Conservation (phyloP, 2,329 filamentous ascomycete genomes). For the Exophiala alcalophila region DNA sequence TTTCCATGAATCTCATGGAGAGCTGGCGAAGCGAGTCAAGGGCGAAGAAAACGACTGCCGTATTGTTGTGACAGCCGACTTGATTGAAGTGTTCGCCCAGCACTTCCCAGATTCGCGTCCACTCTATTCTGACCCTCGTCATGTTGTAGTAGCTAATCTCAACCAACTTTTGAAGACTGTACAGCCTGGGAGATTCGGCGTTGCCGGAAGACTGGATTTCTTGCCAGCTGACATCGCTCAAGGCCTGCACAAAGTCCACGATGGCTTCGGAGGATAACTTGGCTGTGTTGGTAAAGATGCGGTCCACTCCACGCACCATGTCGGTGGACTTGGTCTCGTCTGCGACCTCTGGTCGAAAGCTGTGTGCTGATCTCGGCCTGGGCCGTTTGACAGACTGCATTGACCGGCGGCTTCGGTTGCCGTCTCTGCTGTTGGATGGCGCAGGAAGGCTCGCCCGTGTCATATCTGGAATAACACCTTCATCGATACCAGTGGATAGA, state of each 20-base stretch:
- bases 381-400: slow-evolving; percentile 55
- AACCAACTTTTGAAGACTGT: slow-evolving; percentile 95
- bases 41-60: slow-evolving; percentile 94
- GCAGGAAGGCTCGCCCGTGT: slow-evolving; percentile 74
- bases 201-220: slow-evolving; percentile 97
- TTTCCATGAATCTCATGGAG: slow-evolving; percentile 98
- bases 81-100: slow-evolving; percentile 98
- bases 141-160: slow-evolving; percentile 99
- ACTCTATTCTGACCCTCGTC: slow-evolving; percentile 96
- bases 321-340: slow-evolving; percentile 90
- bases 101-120: slow-evolving; percentile 96
- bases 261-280: slow-evolving; percentile 92
- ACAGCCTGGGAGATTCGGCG: slow-evolving; percentile 92
- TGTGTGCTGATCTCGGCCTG: slow-evolving; percentile 47
- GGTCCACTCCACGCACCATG: slow-evolving; percentile 86
- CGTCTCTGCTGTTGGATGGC: slow-evolving; percentile 51
- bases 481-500: slow-evolving; percentile 90
- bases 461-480: slow-evolving; percentile 87
- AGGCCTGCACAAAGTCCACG: slow-evolving; percentile 85
- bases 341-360: slow-evolving; percentile 75
- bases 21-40: slow-evolving; percentile 92
- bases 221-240: slow-evolving; percentile 97
- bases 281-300: slow-evolving; percentile 95
- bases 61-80: slow-evolving; percentile 94
- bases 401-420: slow-evolving; percentile 62